Base-by-base conservation (phyloP, 371 early-diverging fungal species). In the Mucor velutinosus region DNA sequence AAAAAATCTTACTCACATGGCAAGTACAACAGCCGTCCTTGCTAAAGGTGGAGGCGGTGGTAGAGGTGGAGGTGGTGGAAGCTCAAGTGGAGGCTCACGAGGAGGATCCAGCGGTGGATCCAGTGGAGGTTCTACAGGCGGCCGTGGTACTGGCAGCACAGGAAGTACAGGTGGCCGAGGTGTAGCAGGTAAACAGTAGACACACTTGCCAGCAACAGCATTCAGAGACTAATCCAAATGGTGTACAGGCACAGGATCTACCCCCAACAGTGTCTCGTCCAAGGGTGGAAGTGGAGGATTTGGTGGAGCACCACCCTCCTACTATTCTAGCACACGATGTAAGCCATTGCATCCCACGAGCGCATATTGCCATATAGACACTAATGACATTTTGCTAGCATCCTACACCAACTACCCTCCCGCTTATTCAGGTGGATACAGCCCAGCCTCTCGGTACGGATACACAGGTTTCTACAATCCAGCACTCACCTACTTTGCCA, bases 381-480 rank as follows among this genome's bases (percentile, higher is more conserved):
- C 62, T 60, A 32, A 55, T 63, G 11, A n/a, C 12, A 29, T 6
- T 43, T 57, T 29, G 32, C 17, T 33, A 80, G 79, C 56, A 12
- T 56, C 68, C 1, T 81, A 78, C 33, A 78, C 69, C 7, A 78
- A 76, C 19, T 84, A 84, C 60, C 62, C 67, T 7, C 63, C 73
- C 11, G 71, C 79, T 1, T 79, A 81, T 47, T 66, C 70, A 27
- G 78, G 84, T 0, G 73, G 73, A 25, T 84, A 81, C 60, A 69
- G 77, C 25, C 49, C 68, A 17, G 67, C 70, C 7, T 66, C 63
- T n/a, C 58, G 76, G 33, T 66, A 64, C 39, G 84, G 84, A 14
- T 79, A 73, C 65, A 67, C 64, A 8, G 84, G 84, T 19, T 33
- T 32, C 8, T 84, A 81, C 45, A 81, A 76, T 61, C 81, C 84